phyloP scores from a whole-genome alignment of 2,329 filamentous ascomycete species.

The Grosmannia penicillata region DNA sequence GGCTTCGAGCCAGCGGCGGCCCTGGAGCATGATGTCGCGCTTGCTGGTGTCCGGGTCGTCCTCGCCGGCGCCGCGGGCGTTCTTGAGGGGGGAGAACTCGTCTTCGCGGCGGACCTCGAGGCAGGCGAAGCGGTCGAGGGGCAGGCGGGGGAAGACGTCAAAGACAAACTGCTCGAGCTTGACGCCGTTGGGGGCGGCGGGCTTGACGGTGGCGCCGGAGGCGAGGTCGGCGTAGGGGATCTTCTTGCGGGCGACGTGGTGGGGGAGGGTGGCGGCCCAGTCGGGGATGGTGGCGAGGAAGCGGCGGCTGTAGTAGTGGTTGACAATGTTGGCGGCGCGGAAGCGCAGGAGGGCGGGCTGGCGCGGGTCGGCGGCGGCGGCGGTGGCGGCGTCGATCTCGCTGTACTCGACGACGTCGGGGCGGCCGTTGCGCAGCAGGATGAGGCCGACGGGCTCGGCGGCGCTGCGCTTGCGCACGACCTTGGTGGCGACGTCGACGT shows the following conservation, averaged over 20 bases:
- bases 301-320: constrained; percentile 95
- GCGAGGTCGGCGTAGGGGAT: constrained; percentile 71
- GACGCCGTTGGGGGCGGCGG: constrained; percentile 90
- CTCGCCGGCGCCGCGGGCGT: constrained; percentile 67
- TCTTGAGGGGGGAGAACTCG: constrained; percentile 97
- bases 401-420: constrained; percentile 98
- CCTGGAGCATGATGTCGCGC: constrained; percentile 78
- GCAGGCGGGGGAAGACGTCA: constrained; percentile 85
- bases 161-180: constrained; percentile 99
- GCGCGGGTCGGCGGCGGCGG: constrained; percentile 73
- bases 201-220: constrained; percentile 71
- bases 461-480: constrained; percentile 98
- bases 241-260: constrained; percentile 97
- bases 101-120: constrained; percentile 95
- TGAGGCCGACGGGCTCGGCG: constrained; percentile 88
- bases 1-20: constrained; percentile 68
- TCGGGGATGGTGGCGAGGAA: constrained; percentile 84
- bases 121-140: constrained; percentile 80
- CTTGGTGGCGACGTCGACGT: constrained; percentile 95
- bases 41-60: constrained; percentile 91
- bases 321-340: constrained; percentile 97
- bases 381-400: constrained; percentile 81
- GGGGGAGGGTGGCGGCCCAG: constrained; percentile 75
- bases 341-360: constrained; percentile 78
- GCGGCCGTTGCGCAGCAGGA: constrained; percentile 87